phyloP scores from a whole-genome alignment of 805 yeast species.

The Metschnikowia cubensis region DNA sequence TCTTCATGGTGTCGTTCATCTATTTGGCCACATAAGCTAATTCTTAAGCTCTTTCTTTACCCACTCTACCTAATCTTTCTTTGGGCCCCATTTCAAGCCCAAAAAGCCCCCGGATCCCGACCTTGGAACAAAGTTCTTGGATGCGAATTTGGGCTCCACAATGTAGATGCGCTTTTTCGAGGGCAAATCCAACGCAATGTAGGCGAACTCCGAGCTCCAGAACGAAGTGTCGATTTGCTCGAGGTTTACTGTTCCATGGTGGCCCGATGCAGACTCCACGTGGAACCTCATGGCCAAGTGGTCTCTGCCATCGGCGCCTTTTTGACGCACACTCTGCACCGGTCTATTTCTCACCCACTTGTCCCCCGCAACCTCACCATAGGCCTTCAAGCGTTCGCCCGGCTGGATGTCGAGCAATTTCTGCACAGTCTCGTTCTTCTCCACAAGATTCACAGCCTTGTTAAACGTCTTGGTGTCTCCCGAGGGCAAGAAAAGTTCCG shows the following conservation, averaged over 20 bases:
- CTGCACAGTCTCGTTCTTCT: conserved; percentile 60
- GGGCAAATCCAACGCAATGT: conserved; percentile 72
- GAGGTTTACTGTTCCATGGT: conserved; percentile 66
- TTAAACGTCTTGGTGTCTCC: conserved; percentile 91
- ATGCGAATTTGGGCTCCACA: conserved; percentile 52
- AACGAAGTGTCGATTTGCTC: conserved; percentile 73
- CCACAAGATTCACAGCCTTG: conserved; percentile 74
- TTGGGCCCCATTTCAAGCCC: conserved; percentile 87
- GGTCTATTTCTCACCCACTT: conserved; percentile 90
- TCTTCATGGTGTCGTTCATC: conserved; percentile 9
- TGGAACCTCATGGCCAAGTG: conserved; percentile 82
- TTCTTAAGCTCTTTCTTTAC: no score
- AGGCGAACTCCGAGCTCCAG: conserved; percentile 64
- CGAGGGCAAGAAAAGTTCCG: conserved; percentile 80
- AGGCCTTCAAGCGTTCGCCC: conserved; percentile 69
- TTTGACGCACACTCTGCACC: conserved; percentile 58
- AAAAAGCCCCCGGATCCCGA: conserved; percentile 53
- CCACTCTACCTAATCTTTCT: conserved; percentile 36
- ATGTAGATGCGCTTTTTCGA: conserved; percentile 66
- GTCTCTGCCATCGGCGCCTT: conserved; percentile 74
- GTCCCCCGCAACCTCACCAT: conserved; percentile 69
- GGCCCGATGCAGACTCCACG: conserved; percentile 64
- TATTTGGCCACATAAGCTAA: conserved; percentile 10
- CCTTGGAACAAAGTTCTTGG: conserved; percentile 42
- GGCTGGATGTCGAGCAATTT: conserved; percentile 49